Evolutionary conservation across 2,329 filamentous ascomycete genomes (phyloP).

Genomic region (Fusarium heterosporum): DNA sequence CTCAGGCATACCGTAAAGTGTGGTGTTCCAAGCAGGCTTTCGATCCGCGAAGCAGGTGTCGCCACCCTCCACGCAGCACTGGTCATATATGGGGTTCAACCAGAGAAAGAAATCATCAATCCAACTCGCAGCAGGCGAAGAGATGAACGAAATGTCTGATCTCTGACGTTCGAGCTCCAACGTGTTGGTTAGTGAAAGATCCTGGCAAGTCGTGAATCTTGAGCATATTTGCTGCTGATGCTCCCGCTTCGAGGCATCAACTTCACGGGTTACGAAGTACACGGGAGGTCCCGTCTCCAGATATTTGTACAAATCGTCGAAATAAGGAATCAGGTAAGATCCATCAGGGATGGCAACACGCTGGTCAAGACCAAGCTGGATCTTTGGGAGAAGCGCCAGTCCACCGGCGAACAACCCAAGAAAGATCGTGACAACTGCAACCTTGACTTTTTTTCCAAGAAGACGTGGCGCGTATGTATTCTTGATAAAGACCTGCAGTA

Average conservation of each 20-base stretch:
- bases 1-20: constrained; percentile 90
- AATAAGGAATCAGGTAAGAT: constrained; percentile 95
- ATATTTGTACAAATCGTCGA: constrained; percentile 95
- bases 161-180: constrained; percentile 95
- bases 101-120: constrained; percentile 96
- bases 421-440: constrained; percentile 81
- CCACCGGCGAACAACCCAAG: constrained; percentile 88
- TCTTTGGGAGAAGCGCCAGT: constrained; percentile 83
- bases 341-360: constrained; percentile 92
- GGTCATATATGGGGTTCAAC: constrained; percentile 85
- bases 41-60: constrained; percentile 83
- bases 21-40: constrained; percentile 87
- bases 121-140: constrained; percentile 92
- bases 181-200: constrained; percentile 86
- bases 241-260: constrained; percentile 80
- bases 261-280: constrained; percentile 89
- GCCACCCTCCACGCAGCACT: constrained; percentile 76
- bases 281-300: constrained; percentile 92
- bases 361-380: constrained; percentile 91
- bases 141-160: constrained; percentile 86
- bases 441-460: constrained; percentile 83
- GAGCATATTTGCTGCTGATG: constrained; percentile 91
- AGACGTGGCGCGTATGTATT: constrained; percentile 87
- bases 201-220: constrained; percentile 88
- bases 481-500: constrained; percentile 87